Conservation (phyloP, 805 yeast species). For the Nakazawaea wyomingensis region DNA sequence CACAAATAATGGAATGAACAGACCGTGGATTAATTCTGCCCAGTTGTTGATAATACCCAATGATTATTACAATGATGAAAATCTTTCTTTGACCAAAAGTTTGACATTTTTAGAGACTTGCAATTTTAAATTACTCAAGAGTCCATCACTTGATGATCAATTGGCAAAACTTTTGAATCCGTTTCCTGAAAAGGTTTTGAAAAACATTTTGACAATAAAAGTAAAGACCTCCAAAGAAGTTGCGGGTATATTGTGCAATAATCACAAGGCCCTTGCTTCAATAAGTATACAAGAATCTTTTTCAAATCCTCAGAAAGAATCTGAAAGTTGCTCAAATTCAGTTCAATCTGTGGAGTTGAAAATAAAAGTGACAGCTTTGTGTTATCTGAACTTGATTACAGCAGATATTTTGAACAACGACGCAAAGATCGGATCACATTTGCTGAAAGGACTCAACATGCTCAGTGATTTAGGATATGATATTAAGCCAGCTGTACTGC, state of each 20-base stretch:
- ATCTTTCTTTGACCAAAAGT: slow-evolving; percentile 34
- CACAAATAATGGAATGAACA: slow-evolving; percentile 41
- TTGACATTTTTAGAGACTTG: slow-evolving; percentile 33
- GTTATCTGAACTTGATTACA: slow-evolving; percentile 4
- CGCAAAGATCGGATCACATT: slow-evolving; percentile 19
- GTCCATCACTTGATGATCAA: slow-evolving; percentile 18
- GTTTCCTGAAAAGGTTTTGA: slow-evolving; percentile 27
- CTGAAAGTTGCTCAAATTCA: too few relatives aligned
- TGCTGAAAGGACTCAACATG: slow-evolving; percentile 20
- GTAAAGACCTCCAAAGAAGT: slow-evolving; percentile 16
- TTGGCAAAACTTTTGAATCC: slow-evolving; percentile 16
- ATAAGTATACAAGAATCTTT: slow-evolving; percentile 2
- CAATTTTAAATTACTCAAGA: slow-evolving; percentile 28
- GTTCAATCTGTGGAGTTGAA: neutral
- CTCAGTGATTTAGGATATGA: neutral
- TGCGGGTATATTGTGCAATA: slow-evolving; percentile 5
- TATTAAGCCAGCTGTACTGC: neutral
- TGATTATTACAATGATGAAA: slow-evolving; percentile 27
- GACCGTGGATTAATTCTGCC: slow-evolving; percentile 48
- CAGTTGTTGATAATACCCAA: slow-evolving; percentile 35
- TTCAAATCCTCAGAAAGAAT: neutral
- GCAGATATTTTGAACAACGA: neutral
- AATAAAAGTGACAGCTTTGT: neutral
- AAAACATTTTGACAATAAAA: slow-evolving; percentile 19
- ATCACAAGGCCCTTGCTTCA: neutral